A percentile compares a stretch with the other conserved stretches of the same genome.
Conservation (phyloP, 805 yeast species). For the Teunomyces gatunensis region DNA sequence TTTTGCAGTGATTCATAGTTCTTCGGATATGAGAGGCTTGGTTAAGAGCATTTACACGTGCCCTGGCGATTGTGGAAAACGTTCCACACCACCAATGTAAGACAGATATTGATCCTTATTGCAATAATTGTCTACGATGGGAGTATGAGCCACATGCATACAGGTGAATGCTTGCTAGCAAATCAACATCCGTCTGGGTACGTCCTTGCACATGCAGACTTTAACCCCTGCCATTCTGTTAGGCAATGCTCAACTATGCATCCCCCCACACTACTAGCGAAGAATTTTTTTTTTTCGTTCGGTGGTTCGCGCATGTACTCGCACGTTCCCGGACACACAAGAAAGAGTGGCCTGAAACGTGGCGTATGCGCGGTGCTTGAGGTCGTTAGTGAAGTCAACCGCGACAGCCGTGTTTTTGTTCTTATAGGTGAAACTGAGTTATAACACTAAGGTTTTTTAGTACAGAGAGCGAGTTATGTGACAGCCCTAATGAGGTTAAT, state of each 20-base stretch:
- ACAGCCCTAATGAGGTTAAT: not conserved
- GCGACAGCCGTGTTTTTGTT: not conserved
- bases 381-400: not conserved
- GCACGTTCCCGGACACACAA: not conserved
- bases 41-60: conserved; percentile 4
- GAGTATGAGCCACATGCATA: not conserved
- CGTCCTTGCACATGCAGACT: not conserved
- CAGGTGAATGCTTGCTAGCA: not conserved
- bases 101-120: not conserved
- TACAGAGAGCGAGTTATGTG: not conserved
- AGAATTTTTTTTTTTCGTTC: not conserved
- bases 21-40: conserved; percentile 3
- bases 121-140: not conserved
- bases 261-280: not conserved
- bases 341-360: conserved; percentile 1
- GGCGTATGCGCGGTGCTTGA: not conserved
- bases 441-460: too few relatives aligned
- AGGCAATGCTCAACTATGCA: not conserved
- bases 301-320: not conserved
- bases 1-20: conserved; percentile 1
- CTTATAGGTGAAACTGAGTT: not conserved
- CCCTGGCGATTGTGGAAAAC: conserved; percentile 1
- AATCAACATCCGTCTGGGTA: not conserved
- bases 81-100: not conserved
- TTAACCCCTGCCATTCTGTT: not conserved